A percentile compares a stretch with the other conserved stretches of the same genome.
phyloP scores from a whole-genome alignment of 2,329 filamentous ascomycete species.

The Colletotrichum melonis region DNA sequence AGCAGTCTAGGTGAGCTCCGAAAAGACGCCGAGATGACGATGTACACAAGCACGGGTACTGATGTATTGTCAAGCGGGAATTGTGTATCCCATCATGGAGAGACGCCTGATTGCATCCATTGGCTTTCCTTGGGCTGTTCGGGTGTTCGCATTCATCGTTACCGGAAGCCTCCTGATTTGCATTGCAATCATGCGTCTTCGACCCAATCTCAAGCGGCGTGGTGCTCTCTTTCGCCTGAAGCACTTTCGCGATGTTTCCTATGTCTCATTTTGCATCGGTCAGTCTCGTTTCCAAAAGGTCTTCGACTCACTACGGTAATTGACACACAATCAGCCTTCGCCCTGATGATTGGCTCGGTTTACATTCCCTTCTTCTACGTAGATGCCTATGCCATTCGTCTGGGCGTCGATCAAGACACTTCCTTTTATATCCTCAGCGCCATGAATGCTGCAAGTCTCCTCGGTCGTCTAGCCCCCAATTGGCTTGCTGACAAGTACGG shows the following conservation, averaged over 20 bases:
- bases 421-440: conserved; percentile 35
- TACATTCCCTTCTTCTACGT: conserved; percentile 33
- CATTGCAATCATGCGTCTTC: conserved; percentile 23
- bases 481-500: conserved; percentile 34
- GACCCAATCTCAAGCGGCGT: conserved; percentile 26
- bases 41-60: neutral
- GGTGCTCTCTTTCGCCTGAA: conserved; percentile 22
- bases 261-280: conserved; percentile 25
- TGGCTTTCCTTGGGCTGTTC: conserved; percentile 27
- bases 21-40: too few relatives aligned
- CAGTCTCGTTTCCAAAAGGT: neutral
- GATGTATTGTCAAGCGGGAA: neutral
- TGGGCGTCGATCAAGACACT: conserved; percentile 19
- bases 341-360: conserved; percentile 28
- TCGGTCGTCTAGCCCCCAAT: conserved; percentile 36
- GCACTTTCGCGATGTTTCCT: conserved; percentile 19
- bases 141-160: conserved; percentile 29
- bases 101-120: conserved; percentile 19
- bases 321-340: conserved; percentile 13
- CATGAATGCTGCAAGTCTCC: conserved; percentile 35
- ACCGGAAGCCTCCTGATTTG: conserved; percentile 23
- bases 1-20: conserved; percentile 42
- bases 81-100: conserved; percentile 29
- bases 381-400: conserved; percentile 23
- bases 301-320: neutral